phyloP scores from a whole-genome alignment of 225 moss, liverwort and hornwort species.

The Pseudoscleropodium purum region DNA sequence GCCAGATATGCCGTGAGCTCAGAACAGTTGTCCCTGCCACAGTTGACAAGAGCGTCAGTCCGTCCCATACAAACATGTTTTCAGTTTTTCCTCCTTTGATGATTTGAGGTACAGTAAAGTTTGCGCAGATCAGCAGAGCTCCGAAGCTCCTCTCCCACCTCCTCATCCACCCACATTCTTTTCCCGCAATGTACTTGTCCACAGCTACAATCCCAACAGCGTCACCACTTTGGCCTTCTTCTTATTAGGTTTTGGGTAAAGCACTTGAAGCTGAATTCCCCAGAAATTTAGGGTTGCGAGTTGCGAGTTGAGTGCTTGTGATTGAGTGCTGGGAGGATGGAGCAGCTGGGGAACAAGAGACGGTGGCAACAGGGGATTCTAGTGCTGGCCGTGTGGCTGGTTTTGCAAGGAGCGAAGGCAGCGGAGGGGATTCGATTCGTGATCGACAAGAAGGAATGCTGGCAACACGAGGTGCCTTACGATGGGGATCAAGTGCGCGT shows the following conservation, averaged over 20 bases:
- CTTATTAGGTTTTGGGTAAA: background rate
- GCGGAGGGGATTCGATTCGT: conserved; percentile 64
- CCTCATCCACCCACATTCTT: no score
- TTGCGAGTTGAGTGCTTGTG: background rate
- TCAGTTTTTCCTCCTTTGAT: no score
- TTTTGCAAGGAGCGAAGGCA: background rate
- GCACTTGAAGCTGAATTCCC: background rate
- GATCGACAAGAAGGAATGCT: conserved; percentile 80
- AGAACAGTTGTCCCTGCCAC: background rate
- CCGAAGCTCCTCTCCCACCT: background rate
- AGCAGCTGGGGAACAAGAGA: background rate
- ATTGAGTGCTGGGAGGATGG: background rate
- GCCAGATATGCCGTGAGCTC: background rate
- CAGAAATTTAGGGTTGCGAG: background rate
- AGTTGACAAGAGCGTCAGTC: background rate
- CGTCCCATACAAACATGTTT: background rate
- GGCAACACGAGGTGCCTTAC: conserved; percentile 52
- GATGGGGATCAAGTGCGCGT: conserved; percentile 56
- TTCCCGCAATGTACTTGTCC: background rate
- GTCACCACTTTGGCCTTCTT: background rate
- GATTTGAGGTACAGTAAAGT: no score
- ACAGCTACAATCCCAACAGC: background rate
- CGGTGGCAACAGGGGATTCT: background rate
- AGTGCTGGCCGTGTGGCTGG: background rate
- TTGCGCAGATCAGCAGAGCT: background rate